Conservation (phyloP, 192 early-diverging fungal genomes). For the Podila verticillata region DNA sequence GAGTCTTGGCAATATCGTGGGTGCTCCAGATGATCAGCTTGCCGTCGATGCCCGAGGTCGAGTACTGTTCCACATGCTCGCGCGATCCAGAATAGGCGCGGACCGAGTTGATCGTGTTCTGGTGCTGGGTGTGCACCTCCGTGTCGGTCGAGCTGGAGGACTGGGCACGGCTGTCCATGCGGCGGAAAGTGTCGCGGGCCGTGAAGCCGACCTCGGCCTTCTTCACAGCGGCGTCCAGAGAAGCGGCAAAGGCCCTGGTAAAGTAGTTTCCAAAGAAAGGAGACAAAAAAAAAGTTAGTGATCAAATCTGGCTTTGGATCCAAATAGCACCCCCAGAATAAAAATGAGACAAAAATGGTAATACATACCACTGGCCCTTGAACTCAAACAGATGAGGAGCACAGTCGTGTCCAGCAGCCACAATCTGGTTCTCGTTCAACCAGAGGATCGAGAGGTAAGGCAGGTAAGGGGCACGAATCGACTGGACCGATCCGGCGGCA, state of each 20-base stretch:
- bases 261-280: neutral
- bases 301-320: neutral
- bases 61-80: slow-evolving; percentile 72
- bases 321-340: neutral
- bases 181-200: slow-evolving; percentile 87
- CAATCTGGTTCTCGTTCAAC: slow-evolving; percentile 77
- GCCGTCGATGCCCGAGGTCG: slow-evolving; percentile 85
- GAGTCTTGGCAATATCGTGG: slow-evolving; percentile 12
- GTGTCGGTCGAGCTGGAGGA: slow-evolving; percentile 66
- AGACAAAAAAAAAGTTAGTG: neutral
- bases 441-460: slow-evolving; percentile 85
- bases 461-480: slow-evolving; percentile 70
- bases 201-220: slow-evolving; percentile 68
- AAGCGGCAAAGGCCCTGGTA: slow-evolving; percentile 68
- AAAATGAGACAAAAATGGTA: neutral
- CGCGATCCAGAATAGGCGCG: slow-evolving; percentile 62
- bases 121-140: slow-evolving; percentile 86
- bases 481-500: slow-evolving; percentile 61
- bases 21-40: slow-evolving; percentile 81
- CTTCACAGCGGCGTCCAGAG: slow-evolving; percentile 85
- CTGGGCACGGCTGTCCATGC: slow-evolving; percentile 91
- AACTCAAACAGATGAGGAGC: slow-evolving; percentile 82
- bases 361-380: slow-evolving; percentile 66
- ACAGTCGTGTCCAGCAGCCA: slow-evolving; percentile 95
- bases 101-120: slow-evolving; percentile 92